Conservation (phyloP, 2,329 filamentous ascomycete species). For the Ramularia endophylla region DNA sequence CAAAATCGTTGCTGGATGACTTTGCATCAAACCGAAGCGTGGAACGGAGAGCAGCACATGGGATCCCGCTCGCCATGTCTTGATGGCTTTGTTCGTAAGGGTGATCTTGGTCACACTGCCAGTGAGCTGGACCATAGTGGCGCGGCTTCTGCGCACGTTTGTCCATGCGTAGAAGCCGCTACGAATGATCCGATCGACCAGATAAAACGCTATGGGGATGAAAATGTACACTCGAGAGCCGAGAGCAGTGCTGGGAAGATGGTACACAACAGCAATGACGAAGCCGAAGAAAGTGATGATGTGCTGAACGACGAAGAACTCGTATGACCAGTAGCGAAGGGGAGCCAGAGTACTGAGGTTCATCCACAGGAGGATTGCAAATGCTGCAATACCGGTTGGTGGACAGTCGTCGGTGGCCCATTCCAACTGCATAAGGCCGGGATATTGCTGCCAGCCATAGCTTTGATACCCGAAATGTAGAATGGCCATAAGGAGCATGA, state of each 20-base stretch:
- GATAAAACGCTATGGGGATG: constrained; percentile 23
- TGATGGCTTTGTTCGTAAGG: constrained; percentile 31
- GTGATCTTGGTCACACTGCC: constrained; percentile 34
- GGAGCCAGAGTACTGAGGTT: constrained; percentile 25
- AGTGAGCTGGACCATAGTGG: constrained; percentile 22
- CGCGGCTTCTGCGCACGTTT: constrained; percentile 27
- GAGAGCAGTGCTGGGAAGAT: constrained; percentile 29
- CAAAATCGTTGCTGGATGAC: constrained; percentile 26
- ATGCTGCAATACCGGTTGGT: constrained; percentile 25
- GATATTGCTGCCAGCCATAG: constrained; percentile 20
- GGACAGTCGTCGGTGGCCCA: constrained; percentile 24
- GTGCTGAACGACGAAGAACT: constrained; percentile 32
- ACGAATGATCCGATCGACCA: constrained; percentile 25
- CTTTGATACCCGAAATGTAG: constrained; percentile 27
- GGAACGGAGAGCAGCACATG: constrained; percentile 25
- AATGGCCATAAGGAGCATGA: constrained; percentile 26
- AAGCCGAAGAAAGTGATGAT: constrained; percentile 36
- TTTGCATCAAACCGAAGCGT: constrained; percentile 22
- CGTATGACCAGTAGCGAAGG: constrained; percentile 21
- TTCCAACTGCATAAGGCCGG: constrained; percentile 18
- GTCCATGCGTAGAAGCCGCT: constrained; percentile 28
- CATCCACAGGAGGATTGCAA: constrained; percentile 26
- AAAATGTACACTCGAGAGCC: constrained; percentile 25
- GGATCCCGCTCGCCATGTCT: constrained; percentile 31
- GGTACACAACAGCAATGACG: constrained; percentile 31